Base-by-base conservation (phyloP, 768 basidiomycete species). In the Albatrellus ellisii region DNA sequence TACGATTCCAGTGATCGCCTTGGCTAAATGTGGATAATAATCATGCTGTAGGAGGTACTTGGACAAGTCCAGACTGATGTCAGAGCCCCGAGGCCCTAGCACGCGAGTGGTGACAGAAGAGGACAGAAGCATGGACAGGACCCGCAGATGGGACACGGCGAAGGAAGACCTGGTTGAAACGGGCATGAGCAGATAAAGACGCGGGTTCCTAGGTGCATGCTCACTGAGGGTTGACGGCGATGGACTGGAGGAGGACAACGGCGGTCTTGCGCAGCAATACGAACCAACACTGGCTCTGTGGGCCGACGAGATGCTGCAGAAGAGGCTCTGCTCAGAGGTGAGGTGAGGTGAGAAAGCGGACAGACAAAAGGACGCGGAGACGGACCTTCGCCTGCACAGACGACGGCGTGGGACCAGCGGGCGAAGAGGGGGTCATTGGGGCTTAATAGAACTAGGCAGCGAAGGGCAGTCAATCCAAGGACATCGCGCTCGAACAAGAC, bases 401-500 rank as follows among this genome's bases (percentile, higher is more conserved):
- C 21, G 34, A 73, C 59, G 14, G 55, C 55, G 20, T 48, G 49
- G 6, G 70, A 66, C 75, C 76, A 79, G 24, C 48, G 52, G 5
- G 57, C 64, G 15, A 80, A 54, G 4, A 64, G 59, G 17, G 62
- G 57, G 35, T 71, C 64, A 47, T 75, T 70, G 26, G 46, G 46
- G 10, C 75, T 76, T 38, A 81, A 64, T 18, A 86, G 65, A 15
- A 79, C 73, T 17, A 84, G 63, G 56, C 73, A 77, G 43, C 86
- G 60, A 51, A 85, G 57, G 9, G 73, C 79, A 6, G 64, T 69
- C 36, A 85, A 49, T 7, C 70, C 64, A 3, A 61, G 61, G 3
- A 75, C 57, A 54, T 82, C 73, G 2, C 59, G 50, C 46, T 71
- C 67, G 49, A 85, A 82, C 7, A 56, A 44, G 22, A 39, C 51